Evolutionary conservation across 345 rosid genomes (phyloP).

Genomic region (Eucalyptus marginata): DNA sequence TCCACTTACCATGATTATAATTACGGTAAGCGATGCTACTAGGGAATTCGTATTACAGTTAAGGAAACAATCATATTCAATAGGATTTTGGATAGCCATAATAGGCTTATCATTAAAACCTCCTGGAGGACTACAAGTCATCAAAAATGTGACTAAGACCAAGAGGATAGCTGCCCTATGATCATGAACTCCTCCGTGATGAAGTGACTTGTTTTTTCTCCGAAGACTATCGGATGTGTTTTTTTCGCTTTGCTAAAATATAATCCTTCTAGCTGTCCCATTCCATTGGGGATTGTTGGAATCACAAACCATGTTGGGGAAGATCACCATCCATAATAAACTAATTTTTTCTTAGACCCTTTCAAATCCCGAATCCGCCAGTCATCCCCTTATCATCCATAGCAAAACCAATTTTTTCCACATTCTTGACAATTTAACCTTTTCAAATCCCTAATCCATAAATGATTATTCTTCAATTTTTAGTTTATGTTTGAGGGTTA

Average conservation of each 20-base stretch:
- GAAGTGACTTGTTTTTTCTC: rapidly evolving
- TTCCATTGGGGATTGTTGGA: neutral
- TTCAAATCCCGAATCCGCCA: too few species aligned
- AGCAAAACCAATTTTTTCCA: neutral
- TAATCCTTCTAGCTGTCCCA: neutral
- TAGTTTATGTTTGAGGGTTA: too few species aligned
- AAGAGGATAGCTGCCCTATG: rapidly evolving
- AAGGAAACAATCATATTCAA: rapidly evolving
- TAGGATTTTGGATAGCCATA: too few species aligned
- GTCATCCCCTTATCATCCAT: too few species aligned
- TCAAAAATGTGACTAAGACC: rapidly evolving
- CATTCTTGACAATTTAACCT: neutral
- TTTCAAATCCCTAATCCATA: too few species aligned
- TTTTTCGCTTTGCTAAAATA: too few species aligned
- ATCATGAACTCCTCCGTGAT: neutral
- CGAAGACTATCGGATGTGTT: rapidly evolving
- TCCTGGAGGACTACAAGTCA: rapidly evolving
- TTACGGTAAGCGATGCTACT: rapidly evolving
- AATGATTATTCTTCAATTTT: too few species aligned
- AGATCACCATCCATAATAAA: neutral
- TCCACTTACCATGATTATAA: too few species aligned
- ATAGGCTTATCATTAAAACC: too few species aligned
- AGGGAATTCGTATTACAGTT: too few species aligned
- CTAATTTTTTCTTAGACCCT: neutral
- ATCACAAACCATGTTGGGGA: too few species aligned